phyloP scores from a whole-genome alignment of 2,329 filamentous ascomycete species.

The Fusarium pseudograminearum region DNA sequence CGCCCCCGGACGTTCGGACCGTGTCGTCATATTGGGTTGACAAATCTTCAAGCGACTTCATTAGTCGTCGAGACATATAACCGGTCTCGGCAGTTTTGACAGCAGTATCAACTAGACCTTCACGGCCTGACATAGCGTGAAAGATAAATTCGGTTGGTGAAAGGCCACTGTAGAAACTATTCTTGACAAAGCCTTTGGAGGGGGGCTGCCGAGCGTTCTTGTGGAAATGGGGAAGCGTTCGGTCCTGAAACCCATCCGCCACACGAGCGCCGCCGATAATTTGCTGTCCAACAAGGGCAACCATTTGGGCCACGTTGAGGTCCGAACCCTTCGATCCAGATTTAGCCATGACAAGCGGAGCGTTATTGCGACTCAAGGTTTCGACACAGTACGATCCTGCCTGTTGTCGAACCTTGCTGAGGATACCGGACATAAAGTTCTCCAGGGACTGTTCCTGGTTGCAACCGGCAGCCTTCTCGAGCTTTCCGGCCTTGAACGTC shows the following conservation, averaged over 20 bases:
- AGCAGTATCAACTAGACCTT: constrained; percentile 97
- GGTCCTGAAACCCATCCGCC: constrained; percentile 94
- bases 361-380: constrained; percentile 90
- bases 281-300: constrained; percentile 95
- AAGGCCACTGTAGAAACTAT: constrained; percentile 96
- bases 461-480: constrained; percentile 89
- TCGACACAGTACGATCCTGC: constrained; percentile 92
- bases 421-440: constrained; percentile 88
- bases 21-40: constrained; percentile 95
- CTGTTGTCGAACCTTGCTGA: constrained; percentile 90
- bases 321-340: constrained; percentile 97
- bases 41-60: constrained; percentile 97
- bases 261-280: constrained; percentile 96
- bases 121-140: constrained; percentile 97
- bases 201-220: constrained; percentile 93
- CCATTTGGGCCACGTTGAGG: constrained; percentile 99
- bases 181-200: constrained; percentile 95
- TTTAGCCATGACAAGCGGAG: constrained; percentile 95
- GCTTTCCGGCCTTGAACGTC: constrained; percentile 80
- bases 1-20: constrained; percentile 88
- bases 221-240: constrained; percentile 93
- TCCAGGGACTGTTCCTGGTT: constrained; percentile 93
- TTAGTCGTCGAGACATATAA: constrained; percentile 97
- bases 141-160: constrained; percentile 95
- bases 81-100: constrained; percentile 99